Percentiles rank a stretch among this genome's conserved stretches.
Conservation (phyloP, 495 filamentous ascomycete genomes). For the Hypoxylon subgilvum region DNA sequence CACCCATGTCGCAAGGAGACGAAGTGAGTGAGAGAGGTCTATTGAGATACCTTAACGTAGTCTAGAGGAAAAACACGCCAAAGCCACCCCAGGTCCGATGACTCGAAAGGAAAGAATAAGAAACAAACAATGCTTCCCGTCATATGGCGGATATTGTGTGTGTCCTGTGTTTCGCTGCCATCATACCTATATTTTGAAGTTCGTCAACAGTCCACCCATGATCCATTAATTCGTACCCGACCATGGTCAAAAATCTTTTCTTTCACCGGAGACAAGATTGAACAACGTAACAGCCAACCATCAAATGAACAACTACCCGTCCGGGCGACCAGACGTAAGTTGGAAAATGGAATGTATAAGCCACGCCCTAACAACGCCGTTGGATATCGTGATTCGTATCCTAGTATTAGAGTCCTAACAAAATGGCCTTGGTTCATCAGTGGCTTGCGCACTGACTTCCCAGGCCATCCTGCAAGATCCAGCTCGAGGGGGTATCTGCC, state of each 20-base stretch:
- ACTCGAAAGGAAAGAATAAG: constrained; percentile 11
- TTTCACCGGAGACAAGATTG: not conserved
- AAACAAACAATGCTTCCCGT: constrained; percentile 11
- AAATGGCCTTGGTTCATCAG: not conserved
- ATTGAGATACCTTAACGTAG: constrained; percentile 12
- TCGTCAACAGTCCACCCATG: constrained; percentile 16
- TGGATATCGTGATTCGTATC: constrained; percentile 22
- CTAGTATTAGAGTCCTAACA: constrained; percentile 1
- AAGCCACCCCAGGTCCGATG: constrained; percentile 14
- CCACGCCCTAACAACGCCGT: constrained; percentile 17
- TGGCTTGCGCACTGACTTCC: not conserved
- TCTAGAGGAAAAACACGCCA: constrained; percentile 31
- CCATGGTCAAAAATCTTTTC: constrained; percentile 17
- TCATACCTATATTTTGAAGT: constrained; percentile 9
- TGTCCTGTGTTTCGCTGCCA: constrained; percentile 15
- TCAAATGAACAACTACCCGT: not conserved
- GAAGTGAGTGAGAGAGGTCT: constrained; percentile 11
- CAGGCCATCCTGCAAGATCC: constrained; percentile 26
- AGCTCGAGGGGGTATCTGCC: constrained; percentile 22
- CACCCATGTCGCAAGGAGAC: too few relatives aligned
- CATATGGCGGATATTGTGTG: constrained; percentile 14
- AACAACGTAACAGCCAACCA: not conserved
- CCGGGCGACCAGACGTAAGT: not conserved
- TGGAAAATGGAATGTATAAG: constrained; percentile 18
- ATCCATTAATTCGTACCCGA: constrained; percentile 11